A percentile compares a stretch with the other conserved stretches of the same genome.
phyloP scores from a whole-genome alignment of 2,329 filamentous ascomycete species.

The Penicillium sp. region DNA sequence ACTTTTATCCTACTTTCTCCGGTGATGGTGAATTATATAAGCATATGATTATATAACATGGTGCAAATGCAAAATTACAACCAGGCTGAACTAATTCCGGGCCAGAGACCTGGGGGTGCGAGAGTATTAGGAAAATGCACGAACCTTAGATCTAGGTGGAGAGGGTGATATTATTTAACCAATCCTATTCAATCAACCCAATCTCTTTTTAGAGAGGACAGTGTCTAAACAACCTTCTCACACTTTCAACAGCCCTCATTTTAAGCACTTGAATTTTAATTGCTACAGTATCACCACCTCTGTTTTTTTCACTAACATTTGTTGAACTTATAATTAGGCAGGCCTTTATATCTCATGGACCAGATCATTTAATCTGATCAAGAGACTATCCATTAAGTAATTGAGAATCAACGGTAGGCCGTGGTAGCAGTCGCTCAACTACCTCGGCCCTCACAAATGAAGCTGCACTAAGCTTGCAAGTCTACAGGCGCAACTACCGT shows the following conservation, averaged over 20 bases:
- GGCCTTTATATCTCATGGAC: neutral
- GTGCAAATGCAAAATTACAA: too few species aligned
- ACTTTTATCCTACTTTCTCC: too few species aligned
- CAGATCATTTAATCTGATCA: constrained; percentile 1
- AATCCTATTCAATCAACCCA: constrained; percentile 7
- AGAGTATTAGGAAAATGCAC: neutral
- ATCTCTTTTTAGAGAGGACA: neutral
- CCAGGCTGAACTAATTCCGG: too few species aligned
- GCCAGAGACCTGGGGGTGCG: too few species aligned
- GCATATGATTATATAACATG: too few species aligned
- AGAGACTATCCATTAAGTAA: too few species aligned
- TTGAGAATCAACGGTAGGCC: too few species aligned
- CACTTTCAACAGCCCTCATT: neutral
- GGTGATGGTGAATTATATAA: too few species aligned
- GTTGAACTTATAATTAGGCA: constrained; percentile 4
- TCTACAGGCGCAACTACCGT: too few species aligned
- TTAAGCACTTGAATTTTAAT: neutral
- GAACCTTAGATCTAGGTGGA: constrained; percentile 5
- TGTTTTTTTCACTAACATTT: neutral
- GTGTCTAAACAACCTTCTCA: neutral
- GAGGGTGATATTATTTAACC: constrained; percentile 2
- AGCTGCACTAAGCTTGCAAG: too few species aligned
- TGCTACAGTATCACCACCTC: constrained; percentile 2
- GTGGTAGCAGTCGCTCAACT: too few species aligned
- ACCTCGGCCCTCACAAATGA: too few species aligned